A percentile compares a stretch with the other conserved stretches of the same genome.
Conservation (phyloP, 257 asterid species). For the Ajuga chamaepitys region DNA sequence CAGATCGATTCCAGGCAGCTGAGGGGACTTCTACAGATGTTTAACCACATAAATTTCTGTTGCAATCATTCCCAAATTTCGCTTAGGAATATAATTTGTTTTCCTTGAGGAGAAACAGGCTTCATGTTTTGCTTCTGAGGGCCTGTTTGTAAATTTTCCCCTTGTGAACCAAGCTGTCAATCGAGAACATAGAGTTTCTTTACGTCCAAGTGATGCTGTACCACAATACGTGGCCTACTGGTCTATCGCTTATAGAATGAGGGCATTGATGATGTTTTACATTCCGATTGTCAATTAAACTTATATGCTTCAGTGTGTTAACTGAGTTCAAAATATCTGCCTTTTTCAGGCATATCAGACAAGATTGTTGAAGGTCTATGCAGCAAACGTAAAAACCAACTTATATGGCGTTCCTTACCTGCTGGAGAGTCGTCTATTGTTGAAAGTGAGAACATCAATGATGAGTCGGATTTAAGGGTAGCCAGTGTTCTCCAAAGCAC, state of each 20-base stretch:
- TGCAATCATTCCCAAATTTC: background rate
- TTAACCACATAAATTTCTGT: background rate
- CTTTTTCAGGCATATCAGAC: slow-evolving; percentile 69
- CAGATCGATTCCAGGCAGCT: background rate
- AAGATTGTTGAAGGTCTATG: slow-evolving; percentile 92
- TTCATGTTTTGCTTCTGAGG: background rate
- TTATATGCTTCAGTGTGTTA: background rate
- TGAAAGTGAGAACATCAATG: slow-evolving; percentile 60
- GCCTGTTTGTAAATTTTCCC: background rate
- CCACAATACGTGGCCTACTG: background rate
- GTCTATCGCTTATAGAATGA: background rate
- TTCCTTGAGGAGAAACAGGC: background rate
- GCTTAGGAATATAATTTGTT: background rate
- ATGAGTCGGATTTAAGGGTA: slow-evolving; percentile 79
- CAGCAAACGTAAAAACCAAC: slow-evolving; percentile 72
- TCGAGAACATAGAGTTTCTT: background rate
- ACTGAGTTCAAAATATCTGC: slow-evolving; percentile 10
- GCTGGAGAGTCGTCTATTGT: slow-evolving; percentile 55
- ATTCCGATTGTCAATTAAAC: background rate
- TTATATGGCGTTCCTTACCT: slow-evolving; percentile 51
- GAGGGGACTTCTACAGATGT: background rate
- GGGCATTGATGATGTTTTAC: background rate
- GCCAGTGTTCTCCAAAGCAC: slow-evolving; percentile 95
- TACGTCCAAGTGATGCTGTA: background rate
- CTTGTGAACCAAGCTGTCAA: background rate